These are phyloP conservation scores for Talaromyces trachyspermus DNA, from an alignment of 495 filamentous ascomycete genomes.

Conservation along the genomic window DNA sequence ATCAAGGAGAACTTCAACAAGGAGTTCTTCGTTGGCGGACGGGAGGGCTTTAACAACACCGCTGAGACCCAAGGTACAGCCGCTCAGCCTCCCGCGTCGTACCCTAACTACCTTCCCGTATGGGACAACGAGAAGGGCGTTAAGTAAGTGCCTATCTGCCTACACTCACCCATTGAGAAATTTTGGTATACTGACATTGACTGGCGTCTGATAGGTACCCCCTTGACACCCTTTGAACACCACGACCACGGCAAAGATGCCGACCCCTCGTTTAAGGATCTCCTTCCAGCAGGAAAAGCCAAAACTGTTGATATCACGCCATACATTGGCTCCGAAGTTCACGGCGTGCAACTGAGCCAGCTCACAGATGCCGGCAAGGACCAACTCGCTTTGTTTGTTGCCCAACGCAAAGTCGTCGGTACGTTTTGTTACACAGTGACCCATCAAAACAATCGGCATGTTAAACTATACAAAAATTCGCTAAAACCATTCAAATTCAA, in stretches of 20 bases:
- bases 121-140: constrained; percentile 51
- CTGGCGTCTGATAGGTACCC: constrained; percentile 26
- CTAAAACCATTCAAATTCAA: constrained; percentile 4
- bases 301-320: constrained; percentile 43
- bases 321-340: constrained; percentile 48
- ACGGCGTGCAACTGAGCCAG: constrained; percentile 48
- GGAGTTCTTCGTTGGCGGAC: constrained; percentile 49
- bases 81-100: constrained; percentile 44
- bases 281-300: constrained; percentile 35
- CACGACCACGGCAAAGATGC: constrained; percentile 44
- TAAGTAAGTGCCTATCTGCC: constrained; percentile 7
- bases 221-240: constrained; percentile 37
- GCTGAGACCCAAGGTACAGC: constrained; percentile 37
- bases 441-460: no score
- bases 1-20: constrained; percentile 50
- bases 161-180: not conserved
- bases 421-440: constrained; percentile 16
- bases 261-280: constrained; percentile 44
- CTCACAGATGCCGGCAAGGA: constrained; percentile 46
- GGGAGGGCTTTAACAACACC: constrained; percentile 34
- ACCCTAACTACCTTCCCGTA: constrained; percentile 69
- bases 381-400: constrained; percentile 50
- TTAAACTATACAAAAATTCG: no score
- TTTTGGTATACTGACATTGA: not conserved
- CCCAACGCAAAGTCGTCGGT: constrained; percentile 50